Conservation (phyloP, 2,329 filamentous ascomycete genomes). For the Exophiala xenobiotica region DNA sequence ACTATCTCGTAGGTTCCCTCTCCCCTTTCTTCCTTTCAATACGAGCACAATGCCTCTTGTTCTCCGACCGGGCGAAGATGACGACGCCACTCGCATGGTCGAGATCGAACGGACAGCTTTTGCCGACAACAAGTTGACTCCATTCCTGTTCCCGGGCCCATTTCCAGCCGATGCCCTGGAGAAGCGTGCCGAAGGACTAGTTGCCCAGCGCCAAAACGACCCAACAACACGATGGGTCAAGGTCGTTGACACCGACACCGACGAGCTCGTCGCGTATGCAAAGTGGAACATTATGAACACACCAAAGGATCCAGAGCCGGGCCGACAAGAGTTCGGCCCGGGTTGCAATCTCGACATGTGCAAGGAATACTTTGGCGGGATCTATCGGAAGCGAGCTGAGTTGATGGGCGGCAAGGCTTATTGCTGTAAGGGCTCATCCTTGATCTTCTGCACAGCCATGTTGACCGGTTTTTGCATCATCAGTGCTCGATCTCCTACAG, state of each 20-base stretch:
- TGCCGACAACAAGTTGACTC: constrained; percentile 25
- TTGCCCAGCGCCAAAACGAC: constrained; percentile 33
- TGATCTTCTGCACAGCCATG: neutral
- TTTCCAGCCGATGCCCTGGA: constrained; percentile 33
- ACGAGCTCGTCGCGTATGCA: constrained; percentile 49
- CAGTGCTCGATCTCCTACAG: constrained; percentile 47
- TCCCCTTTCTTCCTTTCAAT: too few relatives aligned
- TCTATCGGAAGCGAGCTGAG: constrained; percentile 44
- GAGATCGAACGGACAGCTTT: constrained; percentile 22
- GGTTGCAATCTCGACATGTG: constrained; percentile 48
- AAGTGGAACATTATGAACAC: constrained; percentile 44
- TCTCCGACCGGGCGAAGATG: constrained; percentile 15
- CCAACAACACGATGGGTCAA: constrained; percentile 49
- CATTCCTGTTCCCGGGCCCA: constrained; percentile 30
- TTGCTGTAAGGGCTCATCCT: constrained; percentile 41
- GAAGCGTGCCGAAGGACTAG: constrained; percentile 44
- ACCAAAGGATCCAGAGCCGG: neutral
- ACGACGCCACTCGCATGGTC: constrained; percentile 17
- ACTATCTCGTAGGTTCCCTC: too few relatives aligned
- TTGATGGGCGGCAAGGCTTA: constrained; percentile 42
- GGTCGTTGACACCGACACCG: constrained; percentile 46
- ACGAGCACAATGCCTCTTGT: constrained; percentile 17
- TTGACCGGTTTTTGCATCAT: constrained; percentile 14
- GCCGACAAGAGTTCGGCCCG: constrained; percentile 35
- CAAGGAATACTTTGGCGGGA: constrained; percentile 48